Evolutionary conservation across 1,284 basidiomycete genomes (phyloP), one percentile per base, ranked within the genome.

Genomic region (Lignosus rhinocerotis): DNA sequence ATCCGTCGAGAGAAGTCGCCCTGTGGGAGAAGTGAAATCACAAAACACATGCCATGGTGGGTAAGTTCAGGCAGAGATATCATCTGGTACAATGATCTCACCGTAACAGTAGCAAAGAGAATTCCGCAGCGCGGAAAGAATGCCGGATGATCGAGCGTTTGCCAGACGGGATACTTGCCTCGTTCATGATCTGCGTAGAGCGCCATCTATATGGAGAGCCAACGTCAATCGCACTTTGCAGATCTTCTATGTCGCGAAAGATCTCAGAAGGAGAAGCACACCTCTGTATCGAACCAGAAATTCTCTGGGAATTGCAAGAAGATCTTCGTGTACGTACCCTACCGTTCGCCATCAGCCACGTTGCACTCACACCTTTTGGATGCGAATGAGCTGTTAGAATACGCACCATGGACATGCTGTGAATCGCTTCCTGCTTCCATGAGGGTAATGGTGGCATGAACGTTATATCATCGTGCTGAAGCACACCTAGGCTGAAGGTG

Each of bases 251-350:
- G n/a, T 41, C 55, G 31, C 17, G 33, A 44, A 36, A 42, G 21
- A 10, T 12, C n/a, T 10, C 4, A 30, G 21, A 12, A 41, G n/a
- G 17, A 17, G 12, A 62, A 69, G 39, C 60, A 6, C 43, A 84
- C 86, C 79, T 89, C 77, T 0, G 84, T 84, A 41, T 84, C 78
- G 58, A 86, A 86, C 87, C 87, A 90, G 68, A 90, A 90, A 42
- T 83, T 85, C 55, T 80, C 66, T 0, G 81, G 76, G 66, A 89
- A 90, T 60, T 84, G 78, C 45, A 89, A 65, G 70, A 88, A 90
- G 47, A 90, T 87, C 72, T 89, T 90, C 4, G 87, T 88, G 66
- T 87, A 90, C 2, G 80, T 85, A 1, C 77, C 78, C 80, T 81
- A 38, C 9, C 19, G 12, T 10, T 7, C 19, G 21, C 11, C 33